Base-by-base conservation (phyloP, 1,284 basidiomycete genomes). In the Rhizoctonia solani region DNA sequence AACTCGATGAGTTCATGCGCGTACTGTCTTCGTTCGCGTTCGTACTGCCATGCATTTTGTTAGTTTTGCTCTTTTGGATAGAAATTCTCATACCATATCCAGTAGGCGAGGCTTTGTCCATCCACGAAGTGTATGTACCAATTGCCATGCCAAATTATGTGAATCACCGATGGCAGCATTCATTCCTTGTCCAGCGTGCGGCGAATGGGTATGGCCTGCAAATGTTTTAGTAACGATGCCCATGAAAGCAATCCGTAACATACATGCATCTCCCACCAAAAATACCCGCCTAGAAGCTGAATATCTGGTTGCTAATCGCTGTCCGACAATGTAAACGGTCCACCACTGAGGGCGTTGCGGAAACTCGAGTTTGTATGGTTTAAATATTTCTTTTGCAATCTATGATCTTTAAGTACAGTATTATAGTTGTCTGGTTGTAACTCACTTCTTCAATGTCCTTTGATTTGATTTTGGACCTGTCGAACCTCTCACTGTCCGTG, bases 161-260 rank as follows among this genome's bases (percentile, higher is more conserved):
- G 73, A 71, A 66, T 77, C 76, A 8, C 72, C 72, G 71, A 77
- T 74, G 11, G 74, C 74, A 3, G 73, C 74, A 67, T 77, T 77
- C 23, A 74, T 74, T 11, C 76, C 75, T 68, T 76, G 74, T 5
- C 74, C 76, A 19, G 74, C 75, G 42, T 75, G 76, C 1, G 76
- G 75, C 3, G 75, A 76, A 55, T 76, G 76, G 1, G 74, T 76
- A 54, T 77, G 76, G 68, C 59, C 56, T 49, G 27, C 11, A 25
- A 5, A 3, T 50, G n/a, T 25, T 16, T 32, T 29, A 19, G n/a
- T 9, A 39, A 13, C 34, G 21, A 5, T 16, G 13, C 19, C 6
- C n/a, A 25, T 1, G 14, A 46, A 30, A 39, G 9, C 16, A 39
- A 16, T 8, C 9, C 8, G 8, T 8, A 8, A 16, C 47, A 49